Evolutionary conservation across 2,329 filamentous ascomycete genomes (phyloP).

Genomic region (Fusarium goolgardi): DNA sequence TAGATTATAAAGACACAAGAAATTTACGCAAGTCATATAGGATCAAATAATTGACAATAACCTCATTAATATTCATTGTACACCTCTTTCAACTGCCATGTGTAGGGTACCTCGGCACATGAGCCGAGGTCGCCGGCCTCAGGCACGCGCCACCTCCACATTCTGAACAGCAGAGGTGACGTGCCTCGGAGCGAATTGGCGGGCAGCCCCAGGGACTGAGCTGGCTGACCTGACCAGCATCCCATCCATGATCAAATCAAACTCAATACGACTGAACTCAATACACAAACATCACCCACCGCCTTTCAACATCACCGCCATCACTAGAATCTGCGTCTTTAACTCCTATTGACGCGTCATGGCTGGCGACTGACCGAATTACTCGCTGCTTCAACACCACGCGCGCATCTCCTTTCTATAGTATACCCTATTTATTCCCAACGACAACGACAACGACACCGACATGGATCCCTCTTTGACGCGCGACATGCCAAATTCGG

Average conservation of each 20-base stretch:
- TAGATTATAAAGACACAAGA: fast-evolving
- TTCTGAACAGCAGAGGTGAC: conserved; percentile 34
- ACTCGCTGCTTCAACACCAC: conserved; percentile 20
- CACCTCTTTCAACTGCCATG: conserved; percentile 2
- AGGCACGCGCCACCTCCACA: conserved; percentile 44
- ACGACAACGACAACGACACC: conserved; percentile 1
- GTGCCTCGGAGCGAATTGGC: conserved; percentile 43
- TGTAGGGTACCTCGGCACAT: conserved; percentile 32
- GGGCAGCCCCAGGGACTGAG: conserved; percentile 17
- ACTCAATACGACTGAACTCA: conserved; percentile 12
- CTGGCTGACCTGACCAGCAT: conserved; percentile 18
- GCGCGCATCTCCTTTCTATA: conserved; percentile 27
- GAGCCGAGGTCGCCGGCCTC: conserved; percentile 39
- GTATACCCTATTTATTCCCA: conserved; percentile 20
- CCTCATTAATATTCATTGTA: not conserved
- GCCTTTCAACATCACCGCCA: conserved; percentile 20
- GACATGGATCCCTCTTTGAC: conserved; percentile 42
- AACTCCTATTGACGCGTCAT: conserved; percentile 28
- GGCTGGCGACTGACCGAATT: conserved; percentile 32
- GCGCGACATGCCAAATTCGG: conserved; percentile 36
- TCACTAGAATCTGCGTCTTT: conserved; percentile 1
- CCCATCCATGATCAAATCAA: conserved; percentile 9
- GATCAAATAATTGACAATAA: not conserved
- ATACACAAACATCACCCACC: conserved; percentile 32
- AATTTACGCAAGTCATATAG: fast-evolving